phyloP scores from a whole-genome alignment of 2,329 filamentous ascomycete genomes.

The Aurifilum marmelostoma region DNA sequence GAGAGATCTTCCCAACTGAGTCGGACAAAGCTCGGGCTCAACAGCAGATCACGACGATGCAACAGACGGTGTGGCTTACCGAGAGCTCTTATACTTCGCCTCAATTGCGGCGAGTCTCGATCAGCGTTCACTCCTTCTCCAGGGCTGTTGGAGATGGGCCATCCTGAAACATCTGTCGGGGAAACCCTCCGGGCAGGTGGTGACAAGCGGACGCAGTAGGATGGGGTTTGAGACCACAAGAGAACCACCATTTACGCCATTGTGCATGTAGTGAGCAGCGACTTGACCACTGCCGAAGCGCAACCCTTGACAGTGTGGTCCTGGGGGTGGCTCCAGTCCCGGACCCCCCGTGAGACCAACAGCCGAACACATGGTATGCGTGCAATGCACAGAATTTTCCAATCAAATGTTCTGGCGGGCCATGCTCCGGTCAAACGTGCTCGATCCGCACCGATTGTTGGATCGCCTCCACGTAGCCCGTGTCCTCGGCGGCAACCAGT shows the following conservation, averaged over 20 bases:
- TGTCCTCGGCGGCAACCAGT: constrained; percentile 8
- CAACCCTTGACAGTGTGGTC: constrained; percentile 1
- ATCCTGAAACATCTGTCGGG: constrained; percentile 23
- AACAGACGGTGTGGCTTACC: constrained; percentile 2
- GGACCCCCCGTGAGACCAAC: constrained; percentile 9
- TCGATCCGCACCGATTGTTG: constrained; percentile 24
- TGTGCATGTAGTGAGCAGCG: constrained; percentile 19
- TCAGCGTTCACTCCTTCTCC: constrained; percentile 17
- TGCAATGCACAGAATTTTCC: constrained; percentile 14
- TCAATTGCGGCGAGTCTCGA: constrained; percentile 22
- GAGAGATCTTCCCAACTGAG: constrained; percentile 9
- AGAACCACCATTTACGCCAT: constrained; percentile 22
- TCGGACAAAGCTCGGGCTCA: constrained; percentile 9
- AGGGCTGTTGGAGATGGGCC: constrained; percentile 17
- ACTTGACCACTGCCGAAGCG: constrained; percentile 22
- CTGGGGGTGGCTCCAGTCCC: constrained; percentile 13
- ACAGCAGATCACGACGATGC: background rate
- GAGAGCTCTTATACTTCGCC: constrained; percentile 6
- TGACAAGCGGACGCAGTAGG: constrained; percentile 12
- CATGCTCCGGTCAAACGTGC: constrained; percentile 10
- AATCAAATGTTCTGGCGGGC: constrained; percentile 15
- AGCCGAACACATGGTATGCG: constrained; percentile 29
- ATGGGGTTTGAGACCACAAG: constrained; percentile 13
- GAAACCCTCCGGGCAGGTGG: constrained; percentile 12
- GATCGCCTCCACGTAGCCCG: constrained; percentile 21